phyloP scores from a whole-genome alignment of 768 basidiomycete species.

The Termitomyces sp. region DNA sequence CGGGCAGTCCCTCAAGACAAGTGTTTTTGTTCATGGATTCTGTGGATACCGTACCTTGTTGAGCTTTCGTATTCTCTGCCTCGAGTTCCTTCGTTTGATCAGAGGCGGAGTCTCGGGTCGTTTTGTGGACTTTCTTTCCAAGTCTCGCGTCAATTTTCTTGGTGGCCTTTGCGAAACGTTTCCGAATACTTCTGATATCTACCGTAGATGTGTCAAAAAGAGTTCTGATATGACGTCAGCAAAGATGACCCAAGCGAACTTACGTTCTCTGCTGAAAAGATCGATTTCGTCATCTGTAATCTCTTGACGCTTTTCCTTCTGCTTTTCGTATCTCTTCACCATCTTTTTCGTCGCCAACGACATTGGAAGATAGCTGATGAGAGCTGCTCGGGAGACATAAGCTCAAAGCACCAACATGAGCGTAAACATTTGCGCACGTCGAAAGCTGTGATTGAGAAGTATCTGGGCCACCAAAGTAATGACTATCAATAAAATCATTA shows the following conservation, averaged over 20 bases:
- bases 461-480: neutral
- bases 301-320: constrained; percentile 15
- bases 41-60: neutral
- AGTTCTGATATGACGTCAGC: neutral
- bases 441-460: neutral
- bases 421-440: neutral
- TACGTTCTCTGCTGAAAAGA: constrained; percentile 1
- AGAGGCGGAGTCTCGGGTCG: neutral
- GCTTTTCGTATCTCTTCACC: constrained; percentile 33
- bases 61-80: neutral
- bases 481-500: neutral
- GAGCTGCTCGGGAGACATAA: constrained; percentile 27
- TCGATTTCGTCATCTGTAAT: neutral
- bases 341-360: constrained; percentile 56
- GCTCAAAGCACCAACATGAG: neutral
- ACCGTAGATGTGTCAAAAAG: neutral
- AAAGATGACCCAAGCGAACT: neutral
- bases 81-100: neutral
- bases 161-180: neutral
- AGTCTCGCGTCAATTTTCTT: neutral
- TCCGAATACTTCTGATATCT: neutral
- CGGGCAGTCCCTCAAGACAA: neutral
- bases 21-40: neutral
- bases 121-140: neutral
- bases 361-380: constrained; percentile 52